Percentiles rank a stretch among this genome's conserved stretches.
These are phyloP conservation scores for Phytopythium mirpurense DNA, from an alignment of 352 stramenopile species.

Conservation along the genomic window DNA sequence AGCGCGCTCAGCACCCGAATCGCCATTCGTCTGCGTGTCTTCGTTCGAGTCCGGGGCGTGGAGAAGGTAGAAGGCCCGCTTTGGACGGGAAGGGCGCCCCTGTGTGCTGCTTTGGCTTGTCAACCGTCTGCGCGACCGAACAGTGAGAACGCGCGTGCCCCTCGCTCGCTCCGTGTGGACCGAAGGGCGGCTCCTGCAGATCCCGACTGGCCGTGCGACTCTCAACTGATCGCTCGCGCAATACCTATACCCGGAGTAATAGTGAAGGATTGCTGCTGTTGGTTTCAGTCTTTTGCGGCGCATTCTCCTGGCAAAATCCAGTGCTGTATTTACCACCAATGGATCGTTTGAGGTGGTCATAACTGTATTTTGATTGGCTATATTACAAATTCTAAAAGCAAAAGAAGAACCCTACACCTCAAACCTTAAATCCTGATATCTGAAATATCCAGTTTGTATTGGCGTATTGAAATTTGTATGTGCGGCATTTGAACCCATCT, in stretches of 20 bases:
- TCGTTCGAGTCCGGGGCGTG: constrained; percentile 14
- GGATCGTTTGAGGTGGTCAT: not conserved
- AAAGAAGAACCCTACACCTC: not conserved
- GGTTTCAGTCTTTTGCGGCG: not conserved
- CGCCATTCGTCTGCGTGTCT: constrained; percentile 16
- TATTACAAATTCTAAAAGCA: not conserved
- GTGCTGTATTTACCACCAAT: not conserved
- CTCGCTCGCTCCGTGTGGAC: not conserved
- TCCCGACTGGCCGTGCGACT: constrained; percentile 4
- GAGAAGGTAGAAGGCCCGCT: not conserved
- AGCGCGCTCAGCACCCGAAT: constrained; percentile 17
- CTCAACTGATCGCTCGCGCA: constrained; percentile 3
- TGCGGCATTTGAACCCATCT: too few species aligned
- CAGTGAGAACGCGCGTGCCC: not conserved
- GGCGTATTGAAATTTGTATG: too few species aligned
- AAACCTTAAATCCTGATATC: not conserved
- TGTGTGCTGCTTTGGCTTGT: not conserved
- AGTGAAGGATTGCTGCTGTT: constrained; percentile 5
- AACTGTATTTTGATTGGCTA: not conserved
- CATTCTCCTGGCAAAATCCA: constrained; percentile 2
- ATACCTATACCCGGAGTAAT: too few species aligned
- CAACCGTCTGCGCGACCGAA: not conserved
- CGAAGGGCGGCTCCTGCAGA: not conserved
- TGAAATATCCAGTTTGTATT: too few species aligned
- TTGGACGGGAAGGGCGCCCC: not conserved